Conservation (phyloP, 345 rosid species). For the Gossypium mustelinum region DNA sequence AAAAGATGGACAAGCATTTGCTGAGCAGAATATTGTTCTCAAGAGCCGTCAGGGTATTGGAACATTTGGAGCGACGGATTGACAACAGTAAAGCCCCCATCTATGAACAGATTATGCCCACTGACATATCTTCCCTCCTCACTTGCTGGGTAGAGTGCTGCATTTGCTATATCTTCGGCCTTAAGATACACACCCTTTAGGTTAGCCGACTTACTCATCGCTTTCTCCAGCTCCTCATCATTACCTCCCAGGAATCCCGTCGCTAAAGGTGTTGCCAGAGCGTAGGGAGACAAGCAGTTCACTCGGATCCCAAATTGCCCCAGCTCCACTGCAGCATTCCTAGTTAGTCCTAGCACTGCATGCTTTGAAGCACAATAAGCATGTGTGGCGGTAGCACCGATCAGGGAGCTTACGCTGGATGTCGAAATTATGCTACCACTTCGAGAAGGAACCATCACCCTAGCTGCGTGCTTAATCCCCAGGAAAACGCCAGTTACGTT, state of each 20-base stretch:
- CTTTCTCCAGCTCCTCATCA: slow-evolving; percentile 29
- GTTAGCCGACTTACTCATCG: slow-evolving; percentile 20
- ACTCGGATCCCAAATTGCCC: slow-evolving; percentile 29
- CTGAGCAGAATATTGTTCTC: background rate
- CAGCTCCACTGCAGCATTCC: slow-evolving; percentile 26
- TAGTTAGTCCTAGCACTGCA: slow-evolving; percentile 12
- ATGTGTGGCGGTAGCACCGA: slow-evolving; percentile 27
- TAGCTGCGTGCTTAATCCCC: slow-evolving; percentile 39
- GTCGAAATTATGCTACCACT: slow-evolving; percentile 36
- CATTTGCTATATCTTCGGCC: slow-evolving; percentile 23
- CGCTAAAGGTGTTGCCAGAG: slow-evolving; percentile 27
- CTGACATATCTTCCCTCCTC: slow-evolving; percentile 27
- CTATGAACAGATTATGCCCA: slow-evolving; percentile 25
- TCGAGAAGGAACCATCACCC: slow-evolving; percentile 36
- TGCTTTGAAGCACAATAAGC: slow-evolving; percentile 39
- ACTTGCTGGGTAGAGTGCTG: slow-evolving; percentile 27
- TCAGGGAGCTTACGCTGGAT: slow-evolving; percentile 25
- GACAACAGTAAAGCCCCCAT: slow-evolving; percentile 23
- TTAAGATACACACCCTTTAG: slow-evolving; percentile 21
- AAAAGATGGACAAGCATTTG: background rate
- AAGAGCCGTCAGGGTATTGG: slow-evolving; percentile 16
- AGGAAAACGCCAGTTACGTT: slow-evolving; percentile 43
- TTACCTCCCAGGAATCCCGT: slow-evolving; percentile 24
- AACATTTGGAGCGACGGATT: slow-evolving; percentile 17
- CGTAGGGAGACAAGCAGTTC: slow-evolving; percentile 25